Conservation (phyloP, 1,284 basidiomycete species). For the Schizophyllum amplum region DNA sequence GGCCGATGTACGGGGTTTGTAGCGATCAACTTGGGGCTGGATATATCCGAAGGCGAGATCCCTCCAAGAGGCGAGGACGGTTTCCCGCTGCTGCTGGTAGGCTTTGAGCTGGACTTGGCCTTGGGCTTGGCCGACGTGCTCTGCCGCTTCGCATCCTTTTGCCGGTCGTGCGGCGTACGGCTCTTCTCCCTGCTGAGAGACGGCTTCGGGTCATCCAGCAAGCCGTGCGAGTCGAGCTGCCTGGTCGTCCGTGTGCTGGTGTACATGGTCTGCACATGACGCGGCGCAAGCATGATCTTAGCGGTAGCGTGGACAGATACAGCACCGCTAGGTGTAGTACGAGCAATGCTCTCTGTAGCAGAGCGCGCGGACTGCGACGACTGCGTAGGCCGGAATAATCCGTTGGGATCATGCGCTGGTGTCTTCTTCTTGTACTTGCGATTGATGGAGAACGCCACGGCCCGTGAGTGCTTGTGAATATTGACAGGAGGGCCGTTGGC, state of each 20-base stretch:
- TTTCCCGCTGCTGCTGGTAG: constrained; percentile 9
- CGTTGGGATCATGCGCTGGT: not conserved
- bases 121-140: constrained; percentile 5
- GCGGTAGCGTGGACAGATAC: constrained; percentile 7
- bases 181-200: not conserved
- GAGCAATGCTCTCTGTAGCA: constrained; percentile 1
- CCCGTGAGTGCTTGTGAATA: constrained; percentile 73
- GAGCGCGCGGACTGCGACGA: not conserved
- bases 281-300: constrained; percentile 60
- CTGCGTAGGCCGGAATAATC: not conserved
- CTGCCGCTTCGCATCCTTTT: not conserved
- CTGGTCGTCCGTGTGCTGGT: constrained; percentile 71
- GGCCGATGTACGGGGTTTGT: not conserved
- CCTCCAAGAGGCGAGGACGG: not conserved
- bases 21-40: not conserved
- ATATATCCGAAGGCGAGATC: not conserved
- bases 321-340: not conserved
- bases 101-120: constrained; percentile 17
- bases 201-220: constrained; percentile 38
- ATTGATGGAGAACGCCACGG: constrained; percentile 67
- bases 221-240: constrained; percentile 57
- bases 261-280: constrained; percentile 65
- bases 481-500: constrained; percentile 53
- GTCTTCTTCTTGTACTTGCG: constrained; percentile 41
- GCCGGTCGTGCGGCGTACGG: constrained; percentile 2